Base-by-base conservation (phyloP, 177 flowering plant genomes). In the Vitis hybrid region DNA sequence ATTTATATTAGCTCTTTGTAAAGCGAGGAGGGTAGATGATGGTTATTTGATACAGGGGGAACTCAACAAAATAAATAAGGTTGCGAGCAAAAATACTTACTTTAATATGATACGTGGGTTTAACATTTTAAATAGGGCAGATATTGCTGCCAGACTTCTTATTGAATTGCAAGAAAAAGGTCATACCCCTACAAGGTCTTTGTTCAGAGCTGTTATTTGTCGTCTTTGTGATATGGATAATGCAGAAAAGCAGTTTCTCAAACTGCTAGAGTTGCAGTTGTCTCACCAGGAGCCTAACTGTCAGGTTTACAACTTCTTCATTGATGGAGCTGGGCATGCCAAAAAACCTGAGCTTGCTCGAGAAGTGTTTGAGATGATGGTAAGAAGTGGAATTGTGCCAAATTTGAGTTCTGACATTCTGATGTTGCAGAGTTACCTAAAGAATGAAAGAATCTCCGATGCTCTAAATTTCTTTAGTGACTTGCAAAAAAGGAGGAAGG, bases 121-220 rank as follows among this genome's bases (percentile, higher is more conserved):
- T 70, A 78, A n/a, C 57, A 72, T 67, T 57, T 67, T 73, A 33
- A 76, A 70, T 56, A 84, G 87, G 80, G 94, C 87, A 33, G 92
- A 90, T 74, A 81, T 88, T 80, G 90, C 95, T 22, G 81, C 84
- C 6, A 81, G 72, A 66, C 83, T 92, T 63, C 84, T 95, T 11
- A 68, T 86, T 73, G 94, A 92, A 75, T 89, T 91, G 97, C 90
- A 84, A 77, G 85, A 86, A 22, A 87, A 73, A 60, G 97, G 97
- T 68, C 79, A 86, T 71, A 22, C 13, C 2, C 88, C 90, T 7
- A 24, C 53, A 18, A 60, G 74, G 53, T 10, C 15, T 15, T 66
- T 86, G 79, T 86, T 79, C 57, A 84, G 82, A 65, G 73, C 78
- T 51, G 92, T 92, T 61, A 80, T 90, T 56, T 14, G 58, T 22